A percentile compares a stretch with the other conserved stretches of the same genome.
phyloP scores from a whole-genome alignment of 2,329 filamentous ascomycete genomes.

The Fusarium incarnatum region DNA sequence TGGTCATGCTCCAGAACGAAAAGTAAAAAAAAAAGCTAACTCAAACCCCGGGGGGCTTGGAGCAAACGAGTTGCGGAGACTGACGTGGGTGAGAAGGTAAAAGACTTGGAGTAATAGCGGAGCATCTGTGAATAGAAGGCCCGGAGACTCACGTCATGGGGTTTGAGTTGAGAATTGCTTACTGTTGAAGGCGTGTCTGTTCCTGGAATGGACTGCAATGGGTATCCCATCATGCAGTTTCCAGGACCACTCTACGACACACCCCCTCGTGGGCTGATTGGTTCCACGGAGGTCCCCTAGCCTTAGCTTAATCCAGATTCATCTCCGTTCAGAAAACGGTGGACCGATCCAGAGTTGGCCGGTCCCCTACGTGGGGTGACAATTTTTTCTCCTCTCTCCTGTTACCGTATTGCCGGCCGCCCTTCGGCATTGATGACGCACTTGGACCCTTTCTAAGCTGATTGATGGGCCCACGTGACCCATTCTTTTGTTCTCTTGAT shows the following conservation, averaged over 20 bases:
- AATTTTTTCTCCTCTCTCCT: background rate
- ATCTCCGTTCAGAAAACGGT: conserved; percentile 37
- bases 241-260: background rate
- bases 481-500: conserved; percentile 20
- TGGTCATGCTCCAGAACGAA: conserved; percentile 34
- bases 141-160: conserved; percentile 36
- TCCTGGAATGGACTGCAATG: background rate
- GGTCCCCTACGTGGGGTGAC: conserved; percentile 21
- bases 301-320: conserved; percentile 29
- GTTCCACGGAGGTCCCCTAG: conserved; percentile 9
- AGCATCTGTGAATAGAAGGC: conserved; percentile 28
- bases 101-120: conserved; percentile 30
- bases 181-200: conserved; percentile 8
- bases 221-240: conserved; percentile 1
- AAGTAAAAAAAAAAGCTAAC: conserved; percentile 30
- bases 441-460: conserved; percentile 14
- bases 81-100: conserved; percentile 33
- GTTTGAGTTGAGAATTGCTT: background rate
- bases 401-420: conserved; percentile 24
- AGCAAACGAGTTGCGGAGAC: conserved; percentile 34
- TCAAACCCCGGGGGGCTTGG: conserved; percentile 30
- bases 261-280: conserved; percentile 10
- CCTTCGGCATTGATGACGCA: conserved; percentile 35
- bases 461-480: conserved; percentile 8
- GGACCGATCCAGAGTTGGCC: conserved; percentile 16